phyloP scores from a whole-genome alignment of 345 rosid species.

The Citrus cavaleriei region DNA sequence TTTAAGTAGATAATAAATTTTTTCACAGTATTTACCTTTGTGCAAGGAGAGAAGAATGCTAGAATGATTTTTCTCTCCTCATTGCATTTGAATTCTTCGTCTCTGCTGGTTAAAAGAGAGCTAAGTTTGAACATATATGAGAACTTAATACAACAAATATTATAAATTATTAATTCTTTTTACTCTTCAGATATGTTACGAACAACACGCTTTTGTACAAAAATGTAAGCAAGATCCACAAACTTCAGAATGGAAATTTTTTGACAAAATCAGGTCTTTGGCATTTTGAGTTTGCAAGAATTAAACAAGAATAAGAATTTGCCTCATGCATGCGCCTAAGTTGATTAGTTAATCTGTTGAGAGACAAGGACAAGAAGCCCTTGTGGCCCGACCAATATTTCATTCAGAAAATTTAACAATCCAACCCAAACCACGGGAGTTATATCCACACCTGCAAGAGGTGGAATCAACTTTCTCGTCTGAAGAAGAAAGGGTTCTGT shows the following conservation, averaged over 20 bases:
- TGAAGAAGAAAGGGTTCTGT: conserved; percentile 73
- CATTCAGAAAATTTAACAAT: conserved; percentile 72
- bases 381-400: conserved; percentile 86
- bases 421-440: conserved; percentile 94
- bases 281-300: not conserved
- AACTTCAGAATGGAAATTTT: not conserved
- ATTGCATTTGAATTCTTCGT: too few relatives aligned
- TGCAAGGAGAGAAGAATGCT: too few relatives aligned
- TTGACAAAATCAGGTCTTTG: too few relatives aligned
- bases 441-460: conserved; percentile 87
- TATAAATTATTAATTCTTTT: too few relatives aligned
- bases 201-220: not conserved
- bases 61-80: too few relatives aligned
- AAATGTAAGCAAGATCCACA: not conserved
- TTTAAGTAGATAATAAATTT: too few relatives aligned
- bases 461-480: conserved; percentile 82
- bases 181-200: not conserved
- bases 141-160: too few relatives aligned
- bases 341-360: conserved; percentile 47
- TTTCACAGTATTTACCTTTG: too few relatives aligned
- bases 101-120: too few relatives aligned
- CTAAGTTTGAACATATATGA: too few relatives aligned
- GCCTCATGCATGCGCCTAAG: not conserved
- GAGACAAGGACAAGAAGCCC: conserved; percentile 91
- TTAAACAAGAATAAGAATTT: too few relatives aligned